Conservation (phyloP, 257 asterid species). For the Solanum ossicruentum region DNA sequence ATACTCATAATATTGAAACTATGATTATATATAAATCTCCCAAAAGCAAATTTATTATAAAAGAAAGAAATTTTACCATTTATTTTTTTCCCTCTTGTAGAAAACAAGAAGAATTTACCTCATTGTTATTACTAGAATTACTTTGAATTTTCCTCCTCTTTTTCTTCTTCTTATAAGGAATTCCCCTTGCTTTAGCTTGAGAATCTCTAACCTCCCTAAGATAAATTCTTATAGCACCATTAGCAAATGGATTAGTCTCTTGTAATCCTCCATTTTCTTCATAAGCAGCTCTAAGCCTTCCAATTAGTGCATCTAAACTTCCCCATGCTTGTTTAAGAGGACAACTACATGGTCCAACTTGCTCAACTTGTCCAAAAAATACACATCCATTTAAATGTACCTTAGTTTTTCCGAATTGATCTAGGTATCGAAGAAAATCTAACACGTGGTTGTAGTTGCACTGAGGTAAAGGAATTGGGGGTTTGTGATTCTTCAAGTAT, state of each 20-base stretch:
- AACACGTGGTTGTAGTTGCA: conserved; percentile 72
- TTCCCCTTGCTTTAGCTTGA: conserved; percentile 83
- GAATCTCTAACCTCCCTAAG: conserved; percentile 62
- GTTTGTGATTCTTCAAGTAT: conserved; percentile 67
- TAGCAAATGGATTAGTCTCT: conserved; percentile 75
- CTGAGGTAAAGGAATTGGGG: conserved; percentile 46
- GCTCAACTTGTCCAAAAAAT: conserved; percentile 70
- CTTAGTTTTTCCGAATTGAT: conserved; percentile 88
- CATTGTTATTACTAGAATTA: conserved; percentile 1
- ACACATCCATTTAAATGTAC: conserved; percentile 63
- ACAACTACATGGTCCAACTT: conserved; percentile 65
- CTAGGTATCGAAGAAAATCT: conserved; percentile 61
- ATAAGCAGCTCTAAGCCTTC: conserved; percentile 74
- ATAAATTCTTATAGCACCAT: conserved; percentile 57
- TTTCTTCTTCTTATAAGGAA: conserved; percentile 77
- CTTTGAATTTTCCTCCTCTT: conserved; percentile 34
- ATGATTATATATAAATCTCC: neutral
- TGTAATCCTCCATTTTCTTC: conserved; percentile 79
- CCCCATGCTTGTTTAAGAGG: conserved; percentile 90
- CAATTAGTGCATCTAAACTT: conserved; percentile 74
- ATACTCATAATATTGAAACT: neutral
- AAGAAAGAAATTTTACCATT: neutral
- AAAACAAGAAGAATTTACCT: conserved; percentile 1
- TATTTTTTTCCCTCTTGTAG: neutral
- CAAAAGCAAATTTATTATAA: neutral